Conservation (phyloP, 352 stramenopile species). For the Globisporangium cylindrosporum region DNA sequence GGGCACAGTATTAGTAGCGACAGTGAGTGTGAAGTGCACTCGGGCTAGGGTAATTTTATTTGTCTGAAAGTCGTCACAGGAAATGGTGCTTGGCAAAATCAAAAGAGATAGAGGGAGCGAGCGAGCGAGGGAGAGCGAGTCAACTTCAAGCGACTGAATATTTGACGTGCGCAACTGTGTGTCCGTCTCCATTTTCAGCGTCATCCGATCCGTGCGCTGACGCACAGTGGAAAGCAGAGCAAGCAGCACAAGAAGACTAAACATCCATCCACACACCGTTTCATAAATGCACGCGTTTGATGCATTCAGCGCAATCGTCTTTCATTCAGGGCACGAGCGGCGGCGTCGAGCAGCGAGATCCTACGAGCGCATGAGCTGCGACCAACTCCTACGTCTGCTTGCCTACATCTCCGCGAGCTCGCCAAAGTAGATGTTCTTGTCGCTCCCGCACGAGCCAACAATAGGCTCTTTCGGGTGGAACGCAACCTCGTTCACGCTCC, state of each 20-base stretch:
- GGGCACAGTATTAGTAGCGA: background rate
- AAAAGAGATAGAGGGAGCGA: background rate
- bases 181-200: background rate
- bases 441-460: slow-evolving; percentile 78
- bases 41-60: background rate
- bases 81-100: slow-evolving; percentile 1
- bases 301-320: background rate
- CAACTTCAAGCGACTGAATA: slow-evolving; percentile 11
- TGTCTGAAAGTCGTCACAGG: background rate
- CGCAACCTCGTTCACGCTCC: slow-evolving; percentile 92
- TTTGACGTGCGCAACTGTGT: background rate
- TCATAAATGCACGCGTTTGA: background rate
- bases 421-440: slow-evolving; percentile 87
- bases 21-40: background rate
- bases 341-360: background rate
- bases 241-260: background rate
- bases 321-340: background rate
- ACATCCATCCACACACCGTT: background rate
- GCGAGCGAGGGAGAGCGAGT: background rate
- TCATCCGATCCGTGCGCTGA: background rate
- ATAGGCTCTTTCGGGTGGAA: slow-evolving; percentile 90
- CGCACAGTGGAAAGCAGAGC: background rate
- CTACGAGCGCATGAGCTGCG: background rate
- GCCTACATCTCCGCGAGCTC: slow-evolving; percentile 58
- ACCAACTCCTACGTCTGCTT: background rate